Evolutionary conservation across 768 basidiomycete genomes (phyloP).

Genomic region (Tulasnella sp.): DNA sequence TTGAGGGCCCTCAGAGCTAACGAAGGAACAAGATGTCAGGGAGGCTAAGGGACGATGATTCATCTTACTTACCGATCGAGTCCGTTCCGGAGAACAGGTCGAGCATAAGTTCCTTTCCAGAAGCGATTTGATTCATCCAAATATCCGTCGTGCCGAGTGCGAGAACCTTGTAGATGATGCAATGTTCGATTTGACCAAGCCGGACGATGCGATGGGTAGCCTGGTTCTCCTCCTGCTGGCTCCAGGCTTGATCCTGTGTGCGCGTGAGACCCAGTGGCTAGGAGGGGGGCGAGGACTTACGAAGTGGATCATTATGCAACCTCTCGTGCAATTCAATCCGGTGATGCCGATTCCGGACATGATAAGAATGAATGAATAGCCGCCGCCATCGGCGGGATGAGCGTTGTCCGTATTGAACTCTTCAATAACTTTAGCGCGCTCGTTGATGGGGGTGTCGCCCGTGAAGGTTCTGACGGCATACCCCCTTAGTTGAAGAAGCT

Average conservation of each 20-base stretch:
- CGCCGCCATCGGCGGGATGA: not conserved
- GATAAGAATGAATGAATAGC: not conserved
- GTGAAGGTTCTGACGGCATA: not conserved
- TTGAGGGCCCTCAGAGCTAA: too few species aligned
- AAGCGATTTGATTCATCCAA: not conserved
- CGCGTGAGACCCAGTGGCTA: not conserved
- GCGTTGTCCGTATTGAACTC: not conserved
- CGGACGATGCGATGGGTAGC: not conserved
- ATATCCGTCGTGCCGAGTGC: not conserved
- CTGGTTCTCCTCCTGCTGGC: conserved; percentile 1
- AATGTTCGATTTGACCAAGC: not conserved
- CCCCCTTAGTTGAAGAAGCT: not conserved
- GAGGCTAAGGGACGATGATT: too few species aligned
- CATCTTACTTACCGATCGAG: not conserved
- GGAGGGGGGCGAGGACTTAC: not conserved
- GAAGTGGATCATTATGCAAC: conserved; percentile 1
- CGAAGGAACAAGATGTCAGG: too few species aligned
- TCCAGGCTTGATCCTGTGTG: conserved; percentile 6
- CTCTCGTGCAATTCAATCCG: not conserved
- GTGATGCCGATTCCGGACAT: not conserved
- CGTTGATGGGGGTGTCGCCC: not conserved
- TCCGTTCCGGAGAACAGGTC: not conserved
- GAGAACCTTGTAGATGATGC: conserved; percentile 9
- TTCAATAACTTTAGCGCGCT: not conserved
- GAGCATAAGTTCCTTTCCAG: conserved; percentile 2